phyloP scores from a whole-genome alignment of 495 filamentous ascomycete species.

The Pseudoneurospora amorphoporcata region DNA sequence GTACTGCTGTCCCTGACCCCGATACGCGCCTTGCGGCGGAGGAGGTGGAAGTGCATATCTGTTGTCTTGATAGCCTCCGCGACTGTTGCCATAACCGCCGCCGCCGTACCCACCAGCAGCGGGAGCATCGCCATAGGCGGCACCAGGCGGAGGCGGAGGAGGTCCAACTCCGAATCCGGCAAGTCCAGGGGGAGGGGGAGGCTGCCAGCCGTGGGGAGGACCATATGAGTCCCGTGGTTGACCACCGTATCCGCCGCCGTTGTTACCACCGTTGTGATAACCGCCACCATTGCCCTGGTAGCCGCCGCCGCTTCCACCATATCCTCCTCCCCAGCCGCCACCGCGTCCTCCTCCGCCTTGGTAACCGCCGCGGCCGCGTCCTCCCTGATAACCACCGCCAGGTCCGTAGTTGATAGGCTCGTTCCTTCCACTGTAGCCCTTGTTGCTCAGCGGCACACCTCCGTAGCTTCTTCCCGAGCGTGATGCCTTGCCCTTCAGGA shows the following conservation, averaged over 20 bases:
- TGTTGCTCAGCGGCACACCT: constrained; percentile 27
- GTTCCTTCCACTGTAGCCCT: constrained; percentile 23
- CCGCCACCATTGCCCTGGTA: constrained; percentile 15
- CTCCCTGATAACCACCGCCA: constrained; percentile 15
- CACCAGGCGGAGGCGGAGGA: constrained; percentile 34
- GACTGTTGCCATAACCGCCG: neutral
- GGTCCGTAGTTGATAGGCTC: constrained; percentile 34
- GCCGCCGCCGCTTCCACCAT: constrained; percentile 7
- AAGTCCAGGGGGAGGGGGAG: constrained; percentile 32
- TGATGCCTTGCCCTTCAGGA: constrained; percentile 48
- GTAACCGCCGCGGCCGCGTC: constrained; percentile 4
- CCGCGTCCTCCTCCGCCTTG: neutral
- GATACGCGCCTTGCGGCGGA: constrained; percentile 1
- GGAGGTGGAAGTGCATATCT: constrained; percentile 2
- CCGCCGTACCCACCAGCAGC: neutral
- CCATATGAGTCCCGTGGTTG: constrained; percentile 18
- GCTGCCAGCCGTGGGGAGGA: constrained; percentile 31
- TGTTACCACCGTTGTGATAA: constrained; percentile 15
- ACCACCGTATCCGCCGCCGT: constrained; percentile 16
- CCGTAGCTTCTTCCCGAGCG: constrained; percentile 46
- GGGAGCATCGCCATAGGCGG: constrained; percentile 6
- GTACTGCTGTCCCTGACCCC: constrained; percentile 1
- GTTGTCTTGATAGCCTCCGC: neutral
- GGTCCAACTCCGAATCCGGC: constrained; percentile 35
- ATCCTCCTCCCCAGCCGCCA: neutral